These are phyloP conservation scores for Aspergillus haitiensis DNA, from an alignment of 495 filamentous ascomycete species.

Conservation along the genomic window DNA sequence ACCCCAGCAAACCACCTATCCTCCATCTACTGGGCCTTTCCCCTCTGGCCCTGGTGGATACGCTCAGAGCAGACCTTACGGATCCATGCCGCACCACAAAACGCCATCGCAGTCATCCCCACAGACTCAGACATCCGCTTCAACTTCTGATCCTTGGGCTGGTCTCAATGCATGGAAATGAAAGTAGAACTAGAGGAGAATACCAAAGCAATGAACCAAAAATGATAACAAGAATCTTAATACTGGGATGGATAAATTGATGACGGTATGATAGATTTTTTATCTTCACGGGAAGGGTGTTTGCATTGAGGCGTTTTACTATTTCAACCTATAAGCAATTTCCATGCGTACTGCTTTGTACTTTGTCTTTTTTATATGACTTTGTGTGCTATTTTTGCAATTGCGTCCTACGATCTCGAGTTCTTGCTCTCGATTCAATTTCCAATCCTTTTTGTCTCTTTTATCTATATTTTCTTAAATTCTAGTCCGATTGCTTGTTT, in stretches of 20 bases:
- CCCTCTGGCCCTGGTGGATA: constrained; percentile 61
- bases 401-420: too few species aligned
- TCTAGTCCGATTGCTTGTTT: too few species aligned
- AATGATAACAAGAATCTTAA: neutral
- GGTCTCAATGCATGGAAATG: constrained; percentile 85
- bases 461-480: too few species aligned
- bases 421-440: too few species aligned
- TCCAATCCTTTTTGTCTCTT: too few species aligned
- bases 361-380: constrained; percentile 1
- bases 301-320: constrained; percentile 24
- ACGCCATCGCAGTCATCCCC: constrained; percentile 48
- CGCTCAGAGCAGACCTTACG: constrained; percentile 48
- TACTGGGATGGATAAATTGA: neutral
- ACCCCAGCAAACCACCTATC: constrained; percentile 74
- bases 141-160: constrained; percentile 72
- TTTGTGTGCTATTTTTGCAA: too few species aligned
- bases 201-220: neutral
- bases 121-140: constrained; percentile 37
- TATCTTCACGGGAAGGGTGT: constrained; percentile 9
- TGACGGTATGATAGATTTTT: constrained; percentile 25
- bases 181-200: constrained; percentile 3
- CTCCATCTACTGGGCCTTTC: constrained; percentile 52
- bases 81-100: constrained; percentile 38
- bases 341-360: neutral
- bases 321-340: too few species aligned